Conservation (phyloP, 129 eudicot genomes). For the Cynara cardunculus region DNA sequence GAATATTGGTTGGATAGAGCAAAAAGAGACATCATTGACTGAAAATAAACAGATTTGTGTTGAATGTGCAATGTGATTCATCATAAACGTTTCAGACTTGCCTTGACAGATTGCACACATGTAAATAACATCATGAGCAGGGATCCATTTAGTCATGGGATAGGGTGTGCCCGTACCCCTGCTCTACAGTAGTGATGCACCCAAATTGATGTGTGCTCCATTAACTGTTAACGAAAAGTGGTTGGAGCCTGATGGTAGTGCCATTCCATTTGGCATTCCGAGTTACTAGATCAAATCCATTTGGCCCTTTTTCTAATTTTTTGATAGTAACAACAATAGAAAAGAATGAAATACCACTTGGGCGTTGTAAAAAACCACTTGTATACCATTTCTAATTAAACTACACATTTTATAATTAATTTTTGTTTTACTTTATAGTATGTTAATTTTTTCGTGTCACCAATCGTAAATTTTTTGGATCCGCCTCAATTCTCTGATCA, state of each 20-base stretch:
- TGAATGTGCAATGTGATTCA: neutral
- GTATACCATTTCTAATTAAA: neutral
- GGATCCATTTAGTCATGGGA: too few species aligned
- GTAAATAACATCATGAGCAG: neutral
- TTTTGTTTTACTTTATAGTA: neutral
- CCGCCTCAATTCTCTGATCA: neutral
- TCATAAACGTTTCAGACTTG: slow-evolving; percentile 11
- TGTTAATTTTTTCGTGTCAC: neutral
- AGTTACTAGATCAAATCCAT: too few species aligned
- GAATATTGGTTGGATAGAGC: neutral
- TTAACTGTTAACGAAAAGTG: too few species aligned
- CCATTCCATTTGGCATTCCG: too few species aligned
- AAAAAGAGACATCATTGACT: neutral
- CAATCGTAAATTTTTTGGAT: neutral
- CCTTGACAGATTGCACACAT: neutral
- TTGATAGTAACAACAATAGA: too few species aligned
- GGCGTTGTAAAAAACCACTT: neutral
- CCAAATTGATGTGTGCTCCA: too few species aligned
- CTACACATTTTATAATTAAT: too few species aligned
- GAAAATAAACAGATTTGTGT: neutral
- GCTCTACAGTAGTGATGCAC: too few species aligned
- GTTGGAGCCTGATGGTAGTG: too few species aligned
- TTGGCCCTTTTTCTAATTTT: too few species aligned
- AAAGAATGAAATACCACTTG: too few species aligned
- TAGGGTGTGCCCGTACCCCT: too few species aligned